Evolutionary conservation across 495 filamentous ascomycete species (phyloP).

Genomic region (Pyronema omphalodes): DNA sequence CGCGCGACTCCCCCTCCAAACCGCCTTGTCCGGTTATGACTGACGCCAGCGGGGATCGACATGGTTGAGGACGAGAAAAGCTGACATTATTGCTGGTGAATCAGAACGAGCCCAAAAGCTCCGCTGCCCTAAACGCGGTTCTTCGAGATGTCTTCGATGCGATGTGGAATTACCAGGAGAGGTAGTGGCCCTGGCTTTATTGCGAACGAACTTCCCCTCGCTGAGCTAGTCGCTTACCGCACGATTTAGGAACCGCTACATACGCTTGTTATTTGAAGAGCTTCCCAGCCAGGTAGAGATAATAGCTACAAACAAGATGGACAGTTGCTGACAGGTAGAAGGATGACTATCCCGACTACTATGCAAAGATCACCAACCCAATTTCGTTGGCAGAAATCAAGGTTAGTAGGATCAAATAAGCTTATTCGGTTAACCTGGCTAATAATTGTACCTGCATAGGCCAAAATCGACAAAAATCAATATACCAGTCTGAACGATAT

Average conservation of each 20-base stretch:
- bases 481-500: constrained; percentile 18
- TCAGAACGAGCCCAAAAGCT: neutral
- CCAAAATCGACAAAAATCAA: constrained; percentile 17
- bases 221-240: constrained; percentile 4
- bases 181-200: constrained; percentile 6
- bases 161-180: constrained; percentile 22
- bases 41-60: neutral
- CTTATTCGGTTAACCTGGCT: neutral
- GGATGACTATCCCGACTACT: constrained; percentile 36
- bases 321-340: constrained; percentile 2
- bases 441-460: constrained; percentile 6
- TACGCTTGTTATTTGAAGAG: constrained; percentile 22
- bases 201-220: neutral
- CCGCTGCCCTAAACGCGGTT: neutral
- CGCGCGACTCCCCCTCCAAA: neutral
- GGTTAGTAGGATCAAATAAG: constrained; percentile 9
- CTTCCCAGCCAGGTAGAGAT: constrained; percentile 19
- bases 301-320: neutral
- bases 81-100: neutral
- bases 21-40: neutral
- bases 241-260: constrained; percentile 17
- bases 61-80: neutral
- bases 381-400: constrained; percentile 41
- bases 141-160: constrained; percentile 17
- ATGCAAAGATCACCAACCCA: constrained; percentile 34